Base-by-base conservation (phyloP, 352 stramenopile species). In the Phytopythium kandeliae region DNA sequence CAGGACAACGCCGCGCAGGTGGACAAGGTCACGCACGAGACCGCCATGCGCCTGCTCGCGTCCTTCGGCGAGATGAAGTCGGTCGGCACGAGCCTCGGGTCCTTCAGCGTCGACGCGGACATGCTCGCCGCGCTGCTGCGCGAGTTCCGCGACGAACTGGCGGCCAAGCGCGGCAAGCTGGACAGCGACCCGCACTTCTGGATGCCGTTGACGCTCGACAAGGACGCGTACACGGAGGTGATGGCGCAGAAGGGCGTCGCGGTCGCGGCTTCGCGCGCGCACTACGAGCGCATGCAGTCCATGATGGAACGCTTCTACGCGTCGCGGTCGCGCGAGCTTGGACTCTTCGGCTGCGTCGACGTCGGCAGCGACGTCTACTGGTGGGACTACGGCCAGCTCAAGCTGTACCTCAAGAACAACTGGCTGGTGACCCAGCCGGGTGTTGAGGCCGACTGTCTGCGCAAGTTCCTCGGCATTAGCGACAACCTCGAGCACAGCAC, bases 331-430 rank as follows among this genome's bases (percentile, higher is more conserved):
- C 69, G 74, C 48, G 58, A 82, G 51, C 76, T 97, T 34, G 90
- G 87, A 40, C 64, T 98, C 16, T 98, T 99, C 80, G 96, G 96
- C 53, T 97, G 95, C 30, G 94, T 99, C 1, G 92, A 99, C 64
- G 96, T 99, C 24, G 96, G 96, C 51, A 96, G 84, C 54, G 83
- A 97, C 54, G 94, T 97, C 22, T 98, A 97, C 80, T 99, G 96
- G 96, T 98, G 95, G 96, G 96, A 99, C 80, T 99, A 99, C 71
- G 96, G 96, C 38, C 95, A 98, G 69, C 76, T 99, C 37, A 97
- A 97, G 74, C 78, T 99, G n/a, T 99, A 98, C 74, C 85, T 96
- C 41, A 96, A 95, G 61, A 99, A 99, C 78, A 97, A 98, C 62
- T 69, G 86, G 6, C 76, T 98, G n/a, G 75, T 99, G 51, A 90